Evolutionary conservation across 352 stramenopile species (phyloP).

Genomic region (Globisporangium carolinianum): DNA sequence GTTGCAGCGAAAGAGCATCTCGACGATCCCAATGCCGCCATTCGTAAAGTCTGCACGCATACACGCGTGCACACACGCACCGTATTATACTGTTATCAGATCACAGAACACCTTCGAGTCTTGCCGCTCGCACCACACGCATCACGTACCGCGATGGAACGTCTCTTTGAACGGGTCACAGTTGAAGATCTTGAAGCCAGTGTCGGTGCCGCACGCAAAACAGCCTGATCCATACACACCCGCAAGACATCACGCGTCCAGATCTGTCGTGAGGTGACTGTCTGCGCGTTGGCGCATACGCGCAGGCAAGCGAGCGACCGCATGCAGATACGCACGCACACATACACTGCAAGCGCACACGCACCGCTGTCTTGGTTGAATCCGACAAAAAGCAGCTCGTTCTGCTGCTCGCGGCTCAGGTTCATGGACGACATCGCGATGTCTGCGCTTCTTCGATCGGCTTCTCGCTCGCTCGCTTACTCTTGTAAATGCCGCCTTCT

Average conservation of each 20-base stretch:
- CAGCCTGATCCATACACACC: conserved; percentile 48
- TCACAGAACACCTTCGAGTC: background rate
- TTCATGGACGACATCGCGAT: conserved; percentile 67
- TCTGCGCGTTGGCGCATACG: too few species aligned
- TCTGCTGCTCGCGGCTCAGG: conserved; percentile 83
- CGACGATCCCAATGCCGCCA: conserved; percentile 95
- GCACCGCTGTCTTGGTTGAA: conserved; percentile 94
- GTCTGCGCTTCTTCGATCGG: conserved; percentile 1
- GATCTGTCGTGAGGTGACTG: background rate
- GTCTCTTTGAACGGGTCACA: conserved; percentile 96
- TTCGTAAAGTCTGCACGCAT: conserved; percentile 81
- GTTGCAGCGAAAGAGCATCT: conserved; percentile 99
- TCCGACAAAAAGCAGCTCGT: conserved; percentile 92
- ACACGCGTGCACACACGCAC: background rate
- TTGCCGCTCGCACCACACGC: background rate
- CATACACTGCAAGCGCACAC: conserved; percentile 1
- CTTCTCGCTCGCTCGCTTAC: background rate
- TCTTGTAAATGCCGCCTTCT: conserved; percentile 1
- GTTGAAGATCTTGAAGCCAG: conserved; percentile 99
- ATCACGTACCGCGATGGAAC: conserved; percentile 84
- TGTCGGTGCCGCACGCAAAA: conserved; percentile 93
- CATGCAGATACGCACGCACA: background rate
- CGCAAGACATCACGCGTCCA: background rate
- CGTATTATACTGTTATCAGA: conserved; percentile 3
- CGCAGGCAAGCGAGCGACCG: background rate